Evolutionary conservation across 768 basidiomycete genomes (phyloP), one percentile per base, ranked within the genome.

Genomic region (Mycena crocata): DNA sequence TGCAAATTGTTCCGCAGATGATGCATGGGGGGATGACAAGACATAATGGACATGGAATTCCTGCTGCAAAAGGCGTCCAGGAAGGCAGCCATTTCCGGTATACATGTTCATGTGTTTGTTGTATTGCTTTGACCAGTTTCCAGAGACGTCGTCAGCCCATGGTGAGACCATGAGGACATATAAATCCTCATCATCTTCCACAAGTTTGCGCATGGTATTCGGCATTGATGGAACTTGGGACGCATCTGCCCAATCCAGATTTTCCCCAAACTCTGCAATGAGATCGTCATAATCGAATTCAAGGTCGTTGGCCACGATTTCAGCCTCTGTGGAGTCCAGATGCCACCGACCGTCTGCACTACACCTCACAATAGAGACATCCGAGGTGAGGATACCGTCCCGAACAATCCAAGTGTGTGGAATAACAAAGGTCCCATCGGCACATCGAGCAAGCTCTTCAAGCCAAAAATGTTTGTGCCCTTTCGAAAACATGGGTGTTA

Each of bases 91-190:
- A n/a, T n/a, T n/a, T n/a, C n/a, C n/a, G n/a, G n/a, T n/a, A n/a
- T n/a, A n/a, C n/a, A n/a, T n/a, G n/a, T n/a, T n/a, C n/a, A n/a
- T n/a, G n/a, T n/a, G n/a, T n/a, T n/a, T n/a, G n/a, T n/a, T n/a
- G n/a, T n/a, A n/a, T n/a, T n/a, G n/a, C n/a, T n/a, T n/a, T n/a
- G n/a, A n/a, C n/a, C n/a, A n/a, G n/a, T n/a, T n/a, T n/a, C n/a
- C n/a, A n/a, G n/a, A n/a, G n/a, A n/a, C n/a, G n/a, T n/a, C n/a
- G n/a, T n/a, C n/a, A n/a, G n/a, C n/a, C n/a, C n/a, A n/a, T n/a
- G n/a, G 39, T 14, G 67, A 57, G 2, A 80, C 64, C 51, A 79
- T 72, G 19, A 77, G 40, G 4, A 77, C 57, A 46, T 72, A 80
- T 39, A 67, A 77, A 24, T 78, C 62, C 2, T 67, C 30, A 0